Percentiles rank a stretch among this genome's conserved stretches.
phyloP scores from a whole-genome alignment of 306 rosid species.

The Rubus idaeus region DNA sequence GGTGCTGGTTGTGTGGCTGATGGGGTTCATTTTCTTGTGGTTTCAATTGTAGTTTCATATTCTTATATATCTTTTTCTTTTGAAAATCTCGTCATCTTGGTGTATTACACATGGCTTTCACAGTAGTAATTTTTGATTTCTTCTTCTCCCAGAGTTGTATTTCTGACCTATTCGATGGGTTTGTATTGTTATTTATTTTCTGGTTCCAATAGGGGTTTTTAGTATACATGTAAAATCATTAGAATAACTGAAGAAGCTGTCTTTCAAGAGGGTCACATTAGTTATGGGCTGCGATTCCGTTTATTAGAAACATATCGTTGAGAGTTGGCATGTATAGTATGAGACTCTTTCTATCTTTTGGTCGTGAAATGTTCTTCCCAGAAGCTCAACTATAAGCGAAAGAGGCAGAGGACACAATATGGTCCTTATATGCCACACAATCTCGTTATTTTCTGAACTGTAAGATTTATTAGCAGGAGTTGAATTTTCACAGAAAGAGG shows the following conservation, averaged over 20 bases:
- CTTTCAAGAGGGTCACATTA: not conserved
- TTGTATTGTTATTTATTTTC: not conserved
- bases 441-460: not conserved
- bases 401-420: not conserved
- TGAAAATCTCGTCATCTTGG: not conserved
- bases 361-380: not conserved
- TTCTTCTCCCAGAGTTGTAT: not conserved
- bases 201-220: not conserved
- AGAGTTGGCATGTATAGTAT: not conserved
- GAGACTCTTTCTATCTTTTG: not conserved
- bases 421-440: not conserved
- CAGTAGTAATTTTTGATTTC: not conserved
- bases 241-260: not conserved
- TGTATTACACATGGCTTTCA: not conserved
- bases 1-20: conserved; percentile 71
- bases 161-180: not conserved
- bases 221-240: not conserved
- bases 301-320: not conserved
- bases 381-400: not conserved
- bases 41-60: conserved; percentile 49
- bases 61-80: conserved; percentile 9
- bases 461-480: not conserved
- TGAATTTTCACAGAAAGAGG: not conserved
- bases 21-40: conserved; percentile 53
- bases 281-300: not conserved